Percentiles rank a stretch among this genome's conserved stretches.
Conservation (phyloP, 352 stramenopile genomes). For the Pythium inflatum region DNA sequence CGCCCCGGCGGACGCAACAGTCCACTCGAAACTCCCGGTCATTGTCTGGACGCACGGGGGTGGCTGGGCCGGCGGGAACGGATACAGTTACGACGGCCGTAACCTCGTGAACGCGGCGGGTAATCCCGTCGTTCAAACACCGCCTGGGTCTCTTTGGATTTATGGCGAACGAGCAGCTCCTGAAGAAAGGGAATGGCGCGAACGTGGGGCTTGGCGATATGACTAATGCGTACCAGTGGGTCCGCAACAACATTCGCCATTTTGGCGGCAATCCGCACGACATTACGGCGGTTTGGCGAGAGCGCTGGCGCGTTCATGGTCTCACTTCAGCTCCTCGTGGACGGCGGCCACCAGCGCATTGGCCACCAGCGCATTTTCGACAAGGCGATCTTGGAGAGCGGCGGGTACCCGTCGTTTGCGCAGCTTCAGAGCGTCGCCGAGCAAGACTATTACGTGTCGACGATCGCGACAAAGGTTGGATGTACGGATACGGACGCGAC, state of each 20-base stretch:
- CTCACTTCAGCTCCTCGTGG: slow-evolving; percentile 12
- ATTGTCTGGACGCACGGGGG: slow-evolving; percentile 45
- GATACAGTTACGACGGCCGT: slow-evolving; percentile 12
- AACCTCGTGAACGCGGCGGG: slow-evolving; percentile 12
- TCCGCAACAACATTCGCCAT: slow-evolving; percentile 42
- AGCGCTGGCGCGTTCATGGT: slow-evolving; percentile 24
- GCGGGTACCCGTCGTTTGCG: slow-evolving; percentile 6
- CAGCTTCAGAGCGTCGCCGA: slow-evolving; percentile 12
- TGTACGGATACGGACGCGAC: background rate
- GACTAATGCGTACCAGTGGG: slow-evolving; percentile 38
- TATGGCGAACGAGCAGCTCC: slow-evolving; percentile 29
- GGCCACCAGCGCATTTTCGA: slow-evolving; percentile 22
- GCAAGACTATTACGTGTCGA: slow-evolving; percentile 6
- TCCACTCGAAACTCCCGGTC: slow-evolving; percentile 38
- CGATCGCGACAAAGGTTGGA: background rate
- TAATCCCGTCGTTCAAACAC: slow-evolving; percentile 46
- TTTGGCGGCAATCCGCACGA: slow-evolving; percentile 47
- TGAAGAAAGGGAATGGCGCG: slow-evolving; percentile 37
- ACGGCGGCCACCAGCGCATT: too few relatives aligned
- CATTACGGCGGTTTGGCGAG: slow-evolving; percentile 37
- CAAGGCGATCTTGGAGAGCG: slow-evolving; percentile 27
- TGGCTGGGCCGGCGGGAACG: slow-evolving; percentile 28
- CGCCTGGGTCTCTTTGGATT: slow-evolving; percentile 44
- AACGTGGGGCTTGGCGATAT: slow-evolving; percentile 39
- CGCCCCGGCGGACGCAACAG: slow-evolving; percentile 30